Evolutionary conservation across 345 rosid genomes (phyloP), one percentile per base, ranked within the genome.

Genomic region (Toxicodendron radicans): DNA sequence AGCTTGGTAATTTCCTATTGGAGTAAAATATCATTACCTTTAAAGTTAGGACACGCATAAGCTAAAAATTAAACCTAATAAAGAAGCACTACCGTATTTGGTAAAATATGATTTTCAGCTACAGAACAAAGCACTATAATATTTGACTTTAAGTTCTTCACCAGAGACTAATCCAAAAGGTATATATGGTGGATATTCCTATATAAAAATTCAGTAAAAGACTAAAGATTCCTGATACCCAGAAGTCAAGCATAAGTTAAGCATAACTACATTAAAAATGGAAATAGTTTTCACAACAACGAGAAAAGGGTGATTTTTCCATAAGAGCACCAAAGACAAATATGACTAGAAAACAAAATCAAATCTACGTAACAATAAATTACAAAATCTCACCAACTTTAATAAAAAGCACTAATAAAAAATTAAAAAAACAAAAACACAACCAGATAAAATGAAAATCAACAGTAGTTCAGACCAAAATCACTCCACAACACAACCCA

Each of bases 151-250:
- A 51, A 21, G 17, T 12, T 66, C 76, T 70, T 68, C 57, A 59
- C 48, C 1, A 5, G 23, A 75, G 72, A 57, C 72, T 54, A 75
- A 64, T 77, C 79, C 75, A 67, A 54, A 79, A 72, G 82, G 80
- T 35, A 84, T 79, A 79, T 64, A 7, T 33, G 69, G 66, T 4
- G 73, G 90, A 88, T 86, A 88, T 86, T 82, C 87, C 70, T 73
- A 58, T 24, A 59, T 61, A 33, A 63, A 52, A 72, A 73, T 66
- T 51, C 66, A 41, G 64, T 63, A 56, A 73, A 45, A 6, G 10
- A 12, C 23, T 58, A 12, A 68, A 77, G 64, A 79, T 59, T 75
- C 78, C 71, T 60, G 65, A 75, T 70, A 80, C 75, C 81, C 59
- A 57, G 67, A 56, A 64, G 56, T 51, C 49, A 75, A 45, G 62